Evolutionary conservation across 2,329 filamentous ascomycete species (phyloP).

Genomic region (Colletotrichum sp.): DNA sequence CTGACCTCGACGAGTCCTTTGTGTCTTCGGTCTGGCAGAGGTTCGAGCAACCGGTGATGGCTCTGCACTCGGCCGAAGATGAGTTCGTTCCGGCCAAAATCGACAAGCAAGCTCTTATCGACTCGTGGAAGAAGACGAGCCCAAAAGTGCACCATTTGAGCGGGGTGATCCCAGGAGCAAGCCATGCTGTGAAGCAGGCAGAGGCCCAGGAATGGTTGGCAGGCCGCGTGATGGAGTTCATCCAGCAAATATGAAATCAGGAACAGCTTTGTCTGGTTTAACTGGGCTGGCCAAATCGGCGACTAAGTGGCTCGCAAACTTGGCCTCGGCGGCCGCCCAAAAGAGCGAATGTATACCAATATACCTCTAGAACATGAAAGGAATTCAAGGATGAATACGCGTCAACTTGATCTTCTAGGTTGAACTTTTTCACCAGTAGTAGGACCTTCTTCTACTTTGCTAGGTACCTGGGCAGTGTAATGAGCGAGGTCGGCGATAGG

Average conservation of each 20-base stretch:
- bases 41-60: slow-evolving; percentile 64
- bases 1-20: slow-evolving; percentile 66
- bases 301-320: background rate
- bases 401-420: background rate
- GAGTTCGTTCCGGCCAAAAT: slow-evolving; percentile 65
- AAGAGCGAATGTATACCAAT: background rate
- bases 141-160: slow-evolving; percentile 54
- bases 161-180: slow-evolving; percentile 56
- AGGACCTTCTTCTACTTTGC: background rate
- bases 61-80: slow-evolving; percentile 70
- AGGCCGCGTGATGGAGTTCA: slow-evolving; percentile 50
- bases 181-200: slow-evolving; percentile 53
- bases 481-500: slow-evolving; percentile 16
- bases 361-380: background rate
- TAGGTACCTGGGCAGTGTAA: background rate
- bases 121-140: slow-evolving; percentile 58
- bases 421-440: background rate
- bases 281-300: background rate
- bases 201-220: slow-evolving; percentile 55
- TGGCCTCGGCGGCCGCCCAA: background rate
- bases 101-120: slow-evolving; percentile 62
- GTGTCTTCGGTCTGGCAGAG: slow-evolving; percentile 70
- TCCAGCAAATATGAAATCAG: slow-evolving; percentile 29
- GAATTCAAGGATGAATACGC: background rate
- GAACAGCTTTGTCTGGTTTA: background rate